phyloP scores from a whole-genome alignment of 768 basidiomycete species.

The Suillus hirtellus region DNA sequence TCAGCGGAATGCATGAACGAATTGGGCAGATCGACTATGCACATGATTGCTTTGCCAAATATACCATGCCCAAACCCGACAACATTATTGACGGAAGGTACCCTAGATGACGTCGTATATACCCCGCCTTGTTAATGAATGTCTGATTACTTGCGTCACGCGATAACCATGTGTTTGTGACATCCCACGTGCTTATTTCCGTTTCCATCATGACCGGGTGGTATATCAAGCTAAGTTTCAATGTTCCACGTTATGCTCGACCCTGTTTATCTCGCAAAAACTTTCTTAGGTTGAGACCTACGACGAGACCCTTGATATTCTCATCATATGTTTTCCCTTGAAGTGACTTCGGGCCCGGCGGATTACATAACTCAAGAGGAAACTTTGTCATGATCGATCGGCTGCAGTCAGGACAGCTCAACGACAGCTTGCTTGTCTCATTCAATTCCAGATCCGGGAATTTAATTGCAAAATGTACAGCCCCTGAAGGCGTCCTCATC shows the following conservation, averaged over 20 bases:
- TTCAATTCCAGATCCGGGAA: background rate
- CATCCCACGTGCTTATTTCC: background rate
- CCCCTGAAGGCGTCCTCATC: background rate
- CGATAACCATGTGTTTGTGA: background rate
- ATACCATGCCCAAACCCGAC: conserved; percentile 43
- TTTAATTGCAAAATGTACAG: background rate
- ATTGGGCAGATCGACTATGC: conserved; percentile 42
- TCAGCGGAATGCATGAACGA: conserved; percentile 36
- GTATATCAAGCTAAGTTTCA: no score
- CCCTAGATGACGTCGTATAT: conserved; percentile 11
- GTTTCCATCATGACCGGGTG: no score
- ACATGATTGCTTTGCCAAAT: conserved; percentile 47
- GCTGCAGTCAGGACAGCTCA: no score
- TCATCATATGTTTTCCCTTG: background rate
- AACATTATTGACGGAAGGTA: conserved; percentile 39
- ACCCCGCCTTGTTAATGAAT: no score
- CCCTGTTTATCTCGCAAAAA: background rate
- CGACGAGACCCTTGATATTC: background rate
- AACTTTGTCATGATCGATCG: conserved; percentile 6
- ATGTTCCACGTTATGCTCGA: background rate
- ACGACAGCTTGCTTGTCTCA: background rate
- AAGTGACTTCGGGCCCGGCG: background rate
- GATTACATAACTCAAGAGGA: background rate
- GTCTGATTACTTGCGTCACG: background rate
- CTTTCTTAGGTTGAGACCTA: background rate